A percentile compares a stretch with the other conserved stretches of the same genome.
Conservation (phyloP, 176 grass and related monocot species). For the Aegilops longissima region DNA sequence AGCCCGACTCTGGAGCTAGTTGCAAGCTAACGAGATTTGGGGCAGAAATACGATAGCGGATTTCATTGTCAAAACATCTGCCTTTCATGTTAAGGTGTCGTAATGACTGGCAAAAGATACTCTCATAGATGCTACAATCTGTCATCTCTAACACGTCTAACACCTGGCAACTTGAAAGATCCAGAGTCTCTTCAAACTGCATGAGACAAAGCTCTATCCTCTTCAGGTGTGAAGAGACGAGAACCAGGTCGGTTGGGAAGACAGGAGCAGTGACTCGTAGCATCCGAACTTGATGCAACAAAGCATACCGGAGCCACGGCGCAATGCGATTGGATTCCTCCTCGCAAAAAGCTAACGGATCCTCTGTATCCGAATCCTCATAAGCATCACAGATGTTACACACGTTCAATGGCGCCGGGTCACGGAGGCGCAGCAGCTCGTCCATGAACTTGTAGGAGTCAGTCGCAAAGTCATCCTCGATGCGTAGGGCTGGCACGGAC, state of each 20-base stretch:
- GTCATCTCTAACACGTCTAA: neutral
- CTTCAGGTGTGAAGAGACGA: neutral
- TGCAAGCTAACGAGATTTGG: neutral
- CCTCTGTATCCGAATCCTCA: neutral
- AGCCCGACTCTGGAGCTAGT: neutral
- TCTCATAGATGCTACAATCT: neutral
- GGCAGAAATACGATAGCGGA: neutral
- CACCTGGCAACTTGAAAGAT: neutral
- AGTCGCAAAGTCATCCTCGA: neutral
- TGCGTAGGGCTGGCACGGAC: neutral
- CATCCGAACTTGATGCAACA: neutral
- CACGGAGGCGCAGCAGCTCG: neutral
- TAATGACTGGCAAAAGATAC: neutral
- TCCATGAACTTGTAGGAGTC: neutral
- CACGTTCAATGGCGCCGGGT: neutral
- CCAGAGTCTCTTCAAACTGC: neutral
- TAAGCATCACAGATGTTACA: neutral
- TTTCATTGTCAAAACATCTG: neutral
- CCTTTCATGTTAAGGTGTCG: neutral
- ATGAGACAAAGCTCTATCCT: neutral
- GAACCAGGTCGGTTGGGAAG: neutral
- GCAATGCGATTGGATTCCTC: neutral
- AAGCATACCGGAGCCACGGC: neutral
- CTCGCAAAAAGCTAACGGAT: neutral
- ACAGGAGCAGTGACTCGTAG: neutral